A percentile compares a stretch with the other conserved stretches of the same genome.
Evolutionary conservation across 768 basidiomycete species (phyloP).

Genomic region (Boletus vinaceobasis): DNA sequence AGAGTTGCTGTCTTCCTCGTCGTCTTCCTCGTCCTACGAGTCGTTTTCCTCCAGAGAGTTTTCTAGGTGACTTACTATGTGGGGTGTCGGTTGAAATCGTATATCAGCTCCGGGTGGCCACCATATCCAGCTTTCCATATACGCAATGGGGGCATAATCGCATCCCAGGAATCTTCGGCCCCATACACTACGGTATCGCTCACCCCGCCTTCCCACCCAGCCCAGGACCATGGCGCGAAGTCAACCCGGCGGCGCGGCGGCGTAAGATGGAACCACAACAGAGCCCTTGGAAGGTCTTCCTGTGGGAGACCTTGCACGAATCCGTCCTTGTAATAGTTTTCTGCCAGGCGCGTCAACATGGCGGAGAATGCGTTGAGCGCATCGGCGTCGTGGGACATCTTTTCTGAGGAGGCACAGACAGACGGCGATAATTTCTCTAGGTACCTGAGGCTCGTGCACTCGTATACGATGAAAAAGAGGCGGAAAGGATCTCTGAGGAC

Average conservation of each 20-base stretch:
- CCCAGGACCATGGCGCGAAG: conserved; percentile 14
- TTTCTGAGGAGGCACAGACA: too few species aligned
- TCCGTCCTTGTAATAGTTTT: conserved; percentile 1
- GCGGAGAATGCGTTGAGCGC: background rate
- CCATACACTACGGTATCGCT: background rate
- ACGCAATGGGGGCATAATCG: background rate
- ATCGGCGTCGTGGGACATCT: conserved; percentile 6
- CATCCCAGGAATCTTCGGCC: too few species aligned
- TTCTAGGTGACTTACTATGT: background rate
- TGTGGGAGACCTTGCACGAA: conserved; percentile 15
- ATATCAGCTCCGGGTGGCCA: background rate
- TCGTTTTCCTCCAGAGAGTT: background rate
- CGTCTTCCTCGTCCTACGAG: background rate
- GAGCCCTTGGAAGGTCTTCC: conserved; percentile 7
- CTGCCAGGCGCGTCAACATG: conserved; percentile 5
- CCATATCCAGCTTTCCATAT: conserved; percentile 7
- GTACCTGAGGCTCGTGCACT: too few species aligned
- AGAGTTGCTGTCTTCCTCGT: background rate
- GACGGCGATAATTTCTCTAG: too few species aligned
- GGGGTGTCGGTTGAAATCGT: conserved; percentile 4
- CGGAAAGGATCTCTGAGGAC: conserved; percentile 7
- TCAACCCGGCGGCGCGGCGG: background rate
- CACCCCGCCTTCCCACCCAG: conserved; percentile 6
- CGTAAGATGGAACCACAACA: conserved; percentile 8
- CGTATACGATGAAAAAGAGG: too few species aligned